Conservation (phyloP, 495 filamentous ascomycete species). For the Zalerion maritima region DNA sequence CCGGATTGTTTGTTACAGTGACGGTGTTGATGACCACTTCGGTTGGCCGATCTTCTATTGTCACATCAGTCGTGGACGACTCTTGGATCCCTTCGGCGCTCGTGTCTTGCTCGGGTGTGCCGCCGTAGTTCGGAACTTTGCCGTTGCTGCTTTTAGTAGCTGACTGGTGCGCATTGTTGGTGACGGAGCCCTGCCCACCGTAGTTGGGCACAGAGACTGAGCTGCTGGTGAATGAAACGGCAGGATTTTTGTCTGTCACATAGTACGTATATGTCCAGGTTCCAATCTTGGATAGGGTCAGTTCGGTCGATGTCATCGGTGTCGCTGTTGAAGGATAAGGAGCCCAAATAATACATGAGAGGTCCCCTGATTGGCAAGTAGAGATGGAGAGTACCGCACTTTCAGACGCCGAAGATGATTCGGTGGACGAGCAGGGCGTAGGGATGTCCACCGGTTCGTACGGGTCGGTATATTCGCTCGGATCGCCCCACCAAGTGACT, state of each 20-base stretch:
- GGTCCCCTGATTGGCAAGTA: no score
- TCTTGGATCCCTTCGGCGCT: not conserved
- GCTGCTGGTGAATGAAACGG: slow-evolving; percentile 30
- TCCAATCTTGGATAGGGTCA: no score
- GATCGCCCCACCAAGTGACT: slow-evolving; percentile 27
- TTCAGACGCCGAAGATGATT: no score
- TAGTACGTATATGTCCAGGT: no score
- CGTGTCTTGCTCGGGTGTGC: slow-evolving; percentile 10
- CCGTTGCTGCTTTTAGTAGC: no score
- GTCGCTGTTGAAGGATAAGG: no score
- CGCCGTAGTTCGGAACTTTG: slow-evolving; percentile 27
- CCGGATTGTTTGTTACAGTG: slow-evolving; percentile 24
- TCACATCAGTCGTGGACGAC: slow-evolving; percentile 14
- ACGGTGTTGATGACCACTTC: slow-evolving; percentile 26
- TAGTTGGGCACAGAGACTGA: no score
- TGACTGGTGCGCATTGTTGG: no score
- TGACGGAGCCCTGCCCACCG: no score
- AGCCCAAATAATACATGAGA: no score
- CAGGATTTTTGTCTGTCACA: slow-evolving; percentile 36
- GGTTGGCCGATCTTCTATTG: slow-evolving; percentile 23
- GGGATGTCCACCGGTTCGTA: slow-evolving; percentile 24
- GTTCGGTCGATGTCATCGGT: no score
- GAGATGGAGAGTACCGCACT: no score
- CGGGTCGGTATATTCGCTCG: slow-evolving; percentile 25
- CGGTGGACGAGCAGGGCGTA: slow-evolving; percentile 17